Conservation (phyloP, 345 rosid genomes). For the Geranium rotundifolium region DNA sequence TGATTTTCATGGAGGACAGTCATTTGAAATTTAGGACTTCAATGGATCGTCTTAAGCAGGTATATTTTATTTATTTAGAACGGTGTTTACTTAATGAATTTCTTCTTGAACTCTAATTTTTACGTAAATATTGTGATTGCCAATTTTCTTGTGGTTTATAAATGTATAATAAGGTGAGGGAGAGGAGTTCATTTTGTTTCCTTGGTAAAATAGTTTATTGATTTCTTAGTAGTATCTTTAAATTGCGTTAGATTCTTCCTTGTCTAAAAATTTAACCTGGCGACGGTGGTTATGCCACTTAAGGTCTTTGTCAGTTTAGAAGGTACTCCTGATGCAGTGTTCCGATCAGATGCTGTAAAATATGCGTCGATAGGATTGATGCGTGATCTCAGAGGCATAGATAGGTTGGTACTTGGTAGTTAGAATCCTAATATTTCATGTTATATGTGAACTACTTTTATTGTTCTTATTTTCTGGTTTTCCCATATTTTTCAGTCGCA, state of each 20-base stretch:
- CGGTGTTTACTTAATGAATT: no score
- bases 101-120: no score
- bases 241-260: no score
- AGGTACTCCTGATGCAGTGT: conserved; percentile 73
- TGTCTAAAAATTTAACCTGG: no score
- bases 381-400: conserved; percentile 97
- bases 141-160: no score
- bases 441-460: not conserved
- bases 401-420: conserved; percentile 44
- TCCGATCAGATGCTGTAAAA: conserved; percentile 85
- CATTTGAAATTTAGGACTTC: conserved; percentile 89
- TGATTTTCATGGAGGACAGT: conserved; percentile 96
- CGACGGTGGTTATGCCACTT: not conserved
- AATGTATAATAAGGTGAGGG: no score
- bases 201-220: no score
- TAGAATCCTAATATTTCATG: not conserved
- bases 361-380: conserved; percentile 81
- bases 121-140: no score
- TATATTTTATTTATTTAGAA: conserved; percentile 7
- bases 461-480: not conserved
- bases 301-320: conserved; percentile 80
- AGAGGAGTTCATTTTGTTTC: no score
- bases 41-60: conserved; percentile 88
- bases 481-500: conserved; percentile 51
- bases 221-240: no score